Percentiles rank a stretch among this genome's conserved stretches.
These are phyloP conservation scores for Schizothecium vesticola DNA, from an alignment of 495 filamentous ascomycete species.

Conservation along the genomic window DNA sequence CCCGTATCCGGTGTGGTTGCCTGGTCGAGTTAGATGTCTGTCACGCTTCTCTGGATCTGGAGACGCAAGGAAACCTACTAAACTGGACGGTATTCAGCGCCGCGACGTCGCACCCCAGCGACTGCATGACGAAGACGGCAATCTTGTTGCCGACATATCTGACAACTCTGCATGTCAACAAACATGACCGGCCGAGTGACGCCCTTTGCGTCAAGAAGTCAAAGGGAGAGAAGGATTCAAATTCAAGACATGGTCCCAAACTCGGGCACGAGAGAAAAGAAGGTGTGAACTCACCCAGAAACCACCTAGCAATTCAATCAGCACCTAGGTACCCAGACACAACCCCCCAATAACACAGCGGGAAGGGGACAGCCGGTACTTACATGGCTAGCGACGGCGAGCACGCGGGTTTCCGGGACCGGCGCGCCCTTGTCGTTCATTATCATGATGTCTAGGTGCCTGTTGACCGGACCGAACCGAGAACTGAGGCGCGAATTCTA, in stretches of 20 bases:
- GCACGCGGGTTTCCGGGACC: conserved; percentile 78
- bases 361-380: conserved; percentile 25
- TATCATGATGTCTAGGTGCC: conserved; percentile 3
- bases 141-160: conserved; percentile 98
- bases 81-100: conserved; percentile 94
- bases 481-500: neutral
- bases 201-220: neutral
- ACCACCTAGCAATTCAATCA: conserved; percentile 56
- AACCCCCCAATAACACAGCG: conserved; percentile 14
- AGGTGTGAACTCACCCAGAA: conserved; percentile 59
- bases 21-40: conserved; percentile 38
- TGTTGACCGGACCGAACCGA: neutral
- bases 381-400: conserved; percentile 98
- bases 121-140: conserved; percentile 86
- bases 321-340: conserved; percentile 17
- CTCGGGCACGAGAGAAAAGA: neutral
- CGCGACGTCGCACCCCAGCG: conserved; percentile 86
- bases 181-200: neutral
- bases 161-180: neutral
- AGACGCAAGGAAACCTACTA: conserved; percentile 47
- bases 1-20: conserved; percentile 88
- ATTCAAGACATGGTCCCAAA: conserved; percentile 2
- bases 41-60: neutral
- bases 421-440: conserved; percentile 41
- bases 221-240: conserved; percentile 5